Base-by-base conservation (phyloP, 345 rosid genomes). In the Corymbia maculata region DNA sequence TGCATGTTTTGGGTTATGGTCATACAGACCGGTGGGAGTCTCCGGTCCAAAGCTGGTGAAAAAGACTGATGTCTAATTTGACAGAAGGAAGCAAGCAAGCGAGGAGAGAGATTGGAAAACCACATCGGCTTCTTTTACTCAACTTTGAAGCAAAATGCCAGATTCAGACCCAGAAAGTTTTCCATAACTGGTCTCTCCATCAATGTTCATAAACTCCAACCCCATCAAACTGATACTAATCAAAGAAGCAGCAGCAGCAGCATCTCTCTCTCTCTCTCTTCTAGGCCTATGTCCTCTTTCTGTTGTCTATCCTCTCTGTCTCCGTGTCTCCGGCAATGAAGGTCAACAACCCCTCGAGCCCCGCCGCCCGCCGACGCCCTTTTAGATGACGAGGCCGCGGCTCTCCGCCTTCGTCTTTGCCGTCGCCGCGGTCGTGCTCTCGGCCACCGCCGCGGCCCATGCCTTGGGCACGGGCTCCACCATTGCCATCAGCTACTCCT, bases 381-480 rank as follows among this genome's bases (percentile, higher is more conserved):
- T 50, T 66, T 64, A 57, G 75, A 88, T 88, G 89, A 80, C 12
- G 52, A 75, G 82, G 82, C 49, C 28, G 28, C 85, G 50, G 42
- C 32, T 52, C 86, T 44, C 86, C 26, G 51, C 51, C 68, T 2
- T 82, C 82, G 28, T 53, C 89, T 26, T 70, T 15, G 6, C 85
- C 79, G 13, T 61, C 51, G 22, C 86, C 6, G 57, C 30, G 52
- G 53, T 36, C 42, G 36, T 82, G 47, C 36, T 51, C 86, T 85
- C 47, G 52, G 21, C 24, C 52, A 24, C 30, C 21, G 9, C 51
- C 85, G 9, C 44, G 15, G 36, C 88, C 86, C 70, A 88, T 85
- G 89, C 91, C 89, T 70, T 91, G 61, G 94, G 89, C 80, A 90
- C 93, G 28, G 94, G 89, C 57, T 90, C 93, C 59, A 90, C 94